Evolutionary conservation across 345 rosid species (phyloP).

Genomic region (Rhodamnia rubescens): DNA sequence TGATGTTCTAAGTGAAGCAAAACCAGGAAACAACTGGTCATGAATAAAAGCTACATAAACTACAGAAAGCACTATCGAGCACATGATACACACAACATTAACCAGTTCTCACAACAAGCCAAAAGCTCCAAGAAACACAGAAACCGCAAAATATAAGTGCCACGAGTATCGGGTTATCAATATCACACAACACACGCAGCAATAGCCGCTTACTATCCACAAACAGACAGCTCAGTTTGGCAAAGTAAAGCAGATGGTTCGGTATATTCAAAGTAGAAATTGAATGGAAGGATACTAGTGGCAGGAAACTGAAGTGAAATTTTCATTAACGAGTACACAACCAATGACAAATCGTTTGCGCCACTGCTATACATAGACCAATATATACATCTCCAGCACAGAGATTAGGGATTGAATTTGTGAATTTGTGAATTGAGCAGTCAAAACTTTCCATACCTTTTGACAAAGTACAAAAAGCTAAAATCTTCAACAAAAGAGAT

Average conservation of each 20-base stretch:
- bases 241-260: background rate
- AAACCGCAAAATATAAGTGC: background rate
- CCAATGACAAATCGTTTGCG: background rate
- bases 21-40: background rate
- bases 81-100: background rate
- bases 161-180: background rate
- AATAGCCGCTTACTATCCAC: background rate
- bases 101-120: background rate
- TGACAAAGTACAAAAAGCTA: slow-evolving; percentile 13
- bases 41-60: background rate
- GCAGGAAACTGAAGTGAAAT: background rate
- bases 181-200: background rate
- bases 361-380: background rate
- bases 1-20: background rate
- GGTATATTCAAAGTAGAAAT: background rate
- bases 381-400: background rate
- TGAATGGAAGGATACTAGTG: background rate
- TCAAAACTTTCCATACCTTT: slow-evolving; percentile 15
- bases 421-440: slow-evolving; percentile 14
- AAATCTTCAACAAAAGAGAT: slow-evolving; percentile 2
- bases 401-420: slow-evolving; percentile 6
- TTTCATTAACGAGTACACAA: background rate
- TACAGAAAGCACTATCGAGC: background rate
- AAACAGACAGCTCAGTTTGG: background rate
- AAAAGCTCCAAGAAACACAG: background rate